Base-by-base conservation (phyloP, 2,329 filamentous ascomycete genomes). In the Uncinocarpus reesii region DNA sequence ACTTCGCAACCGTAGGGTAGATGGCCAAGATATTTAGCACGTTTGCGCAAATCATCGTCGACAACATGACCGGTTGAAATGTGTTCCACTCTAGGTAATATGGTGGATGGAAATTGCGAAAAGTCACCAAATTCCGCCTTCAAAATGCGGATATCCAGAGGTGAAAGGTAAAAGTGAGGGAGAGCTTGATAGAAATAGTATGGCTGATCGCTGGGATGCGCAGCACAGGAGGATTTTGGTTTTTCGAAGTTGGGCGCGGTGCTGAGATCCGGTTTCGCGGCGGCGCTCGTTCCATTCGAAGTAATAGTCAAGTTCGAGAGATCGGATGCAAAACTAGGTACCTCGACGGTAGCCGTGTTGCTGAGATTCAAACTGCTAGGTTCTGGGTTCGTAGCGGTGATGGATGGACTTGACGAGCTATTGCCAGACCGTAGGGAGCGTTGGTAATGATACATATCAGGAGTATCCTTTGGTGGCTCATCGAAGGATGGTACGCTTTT, bases 141-240 rank as follows among this genome's bases (percentile, higher is more conserved):
- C 26, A 95, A 72, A 52, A 95, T 95, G 43, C 89, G 81, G 53
- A 95, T 95, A 61, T 95, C 89, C 28, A 95, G 74, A 0, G 89
- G 83, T 0, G 87, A 93, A 2, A 95, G 76, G 58, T 95, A 95
- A 42, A 93, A 84, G 58, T 95, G 89, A 18, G 86, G 82, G 1
- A 89, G 76, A 0, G 86, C 83, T 56, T 87, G 85, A 65, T 95
- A 95, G 63, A 95, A 95, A 65, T 83, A 87, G 57, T 90, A 94
- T 4, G 74, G 66, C 13, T 70, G 62, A 49, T 80, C 77, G 15
- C 70, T 64, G 1, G 71, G 69, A 43, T 70, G 68, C 41, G 63
- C 57, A 35, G 67, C 68, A 53, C 71, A 67, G 15, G 66, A 52
- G 44, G 57, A 62, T 42, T 59, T 62, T 43, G 51, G 49, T 40